Percentiles rank a stretch among this genome's conserved stretches.
phyloP scores from a whole-genome alignment of 2,329 filamentous ascomycete genomes.

The Purpureocillium takamizusanense region DNA sequence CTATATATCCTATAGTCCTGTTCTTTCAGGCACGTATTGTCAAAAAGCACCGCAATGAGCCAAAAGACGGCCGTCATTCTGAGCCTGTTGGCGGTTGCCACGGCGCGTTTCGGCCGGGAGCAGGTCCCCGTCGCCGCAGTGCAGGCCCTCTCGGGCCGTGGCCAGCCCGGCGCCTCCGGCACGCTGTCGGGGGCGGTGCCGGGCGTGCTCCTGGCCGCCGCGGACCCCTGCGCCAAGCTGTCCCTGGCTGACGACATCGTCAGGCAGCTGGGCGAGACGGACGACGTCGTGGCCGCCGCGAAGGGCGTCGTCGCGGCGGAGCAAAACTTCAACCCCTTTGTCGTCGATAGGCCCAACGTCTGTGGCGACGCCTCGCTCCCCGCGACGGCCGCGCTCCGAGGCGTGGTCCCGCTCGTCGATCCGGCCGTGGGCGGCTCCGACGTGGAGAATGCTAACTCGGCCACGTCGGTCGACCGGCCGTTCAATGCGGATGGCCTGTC shows the following conservation, averaged over 20 bases:
- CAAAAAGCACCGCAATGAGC: no score
- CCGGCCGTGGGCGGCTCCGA: constrained; percentile 50
- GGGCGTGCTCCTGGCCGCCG: constrained; percentile 52
- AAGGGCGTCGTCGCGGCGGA: constrained; percentile 56
- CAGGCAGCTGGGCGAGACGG: constrained; percentile 47
- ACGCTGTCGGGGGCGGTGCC: constrained; percentile 56
- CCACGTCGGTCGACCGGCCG: constrained; percentile 39
- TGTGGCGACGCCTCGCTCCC: constrained; percentile 57
- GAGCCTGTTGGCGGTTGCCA: constrained; percentile 25
- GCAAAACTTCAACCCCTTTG: constrained; percentile 66
- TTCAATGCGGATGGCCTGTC: constrained; percentile 53
- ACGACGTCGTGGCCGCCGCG: constrained; percentile 52
- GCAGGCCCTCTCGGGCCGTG: constrained; percentile 39
- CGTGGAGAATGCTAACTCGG: constrained; percentile 51
- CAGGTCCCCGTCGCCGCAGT: constrained; percentile 48
- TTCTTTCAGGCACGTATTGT: no score
- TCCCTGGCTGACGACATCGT: constrained; percentile 56
- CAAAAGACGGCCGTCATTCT: no score
- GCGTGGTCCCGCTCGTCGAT: constrained; percentile 60
- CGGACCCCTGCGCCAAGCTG: constrained; percentile 60
- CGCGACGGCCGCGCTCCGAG: constrained; percentile 49
- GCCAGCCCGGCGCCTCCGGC: constrained; percentile 49
- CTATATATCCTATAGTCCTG: no score
- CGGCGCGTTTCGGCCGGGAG: constrained; percentile 57
- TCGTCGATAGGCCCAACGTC: constrained; percentile 48